Evolutionary conservation across 108 stramenopile species (phyloP).

Genomic region (Cyclotella baltica): DNA sequence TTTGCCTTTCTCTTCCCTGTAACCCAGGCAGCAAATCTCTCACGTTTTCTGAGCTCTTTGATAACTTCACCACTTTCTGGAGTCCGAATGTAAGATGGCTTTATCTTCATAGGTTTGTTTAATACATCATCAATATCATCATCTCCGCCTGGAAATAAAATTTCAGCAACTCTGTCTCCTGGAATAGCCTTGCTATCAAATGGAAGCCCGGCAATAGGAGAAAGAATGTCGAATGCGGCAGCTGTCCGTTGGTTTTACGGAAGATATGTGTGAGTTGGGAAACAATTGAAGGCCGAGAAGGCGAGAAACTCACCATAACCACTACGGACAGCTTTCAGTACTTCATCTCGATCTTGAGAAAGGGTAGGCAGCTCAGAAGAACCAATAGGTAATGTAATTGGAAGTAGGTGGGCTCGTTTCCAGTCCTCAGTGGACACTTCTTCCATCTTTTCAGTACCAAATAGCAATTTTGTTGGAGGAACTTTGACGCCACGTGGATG

Average conservation of each 20-base stretch:
- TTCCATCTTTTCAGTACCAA: conserved; percentile 33
- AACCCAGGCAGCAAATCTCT: conserved; percentile 49
- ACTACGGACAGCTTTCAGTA: conserved; percentile 48
- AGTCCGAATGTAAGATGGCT: conserved; percentile 23
- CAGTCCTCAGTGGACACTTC: conserved; percentile 21
- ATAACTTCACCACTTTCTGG: neutral
- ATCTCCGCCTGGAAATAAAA: conserved; percentile 50
- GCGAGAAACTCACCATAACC: conserved; percentile 40
- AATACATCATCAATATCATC: conserved; percentile 49
- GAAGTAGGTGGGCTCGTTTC: conserved; percentile 56
- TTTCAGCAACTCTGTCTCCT: conserved; percentile 48
- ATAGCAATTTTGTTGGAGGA: conserved; percentile 56
- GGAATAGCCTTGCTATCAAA: conserved; percentile 46
- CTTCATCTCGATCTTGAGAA: conserved; percentile 59
- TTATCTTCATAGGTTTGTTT: conserved; percentile 47
- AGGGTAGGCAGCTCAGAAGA: conserved; percentile 55
- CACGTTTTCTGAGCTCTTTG: conserved; percentile 42
- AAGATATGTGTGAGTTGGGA: neutral
- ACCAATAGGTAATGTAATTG: conserved; percentile 43
- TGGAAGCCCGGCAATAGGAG: conserved; percentile 49
- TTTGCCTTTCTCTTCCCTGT: conserved; percentile 50
- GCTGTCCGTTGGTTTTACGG: neutral
- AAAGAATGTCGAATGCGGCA: conserved; percentile 57
- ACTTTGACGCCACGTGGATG: conserved; percentile 42
- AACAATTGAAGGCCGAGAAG: neutral